Base-by-base conservation (phyloP, 1,284 basidiomycete genomes). In the Testicularia cyperi region DNA sequence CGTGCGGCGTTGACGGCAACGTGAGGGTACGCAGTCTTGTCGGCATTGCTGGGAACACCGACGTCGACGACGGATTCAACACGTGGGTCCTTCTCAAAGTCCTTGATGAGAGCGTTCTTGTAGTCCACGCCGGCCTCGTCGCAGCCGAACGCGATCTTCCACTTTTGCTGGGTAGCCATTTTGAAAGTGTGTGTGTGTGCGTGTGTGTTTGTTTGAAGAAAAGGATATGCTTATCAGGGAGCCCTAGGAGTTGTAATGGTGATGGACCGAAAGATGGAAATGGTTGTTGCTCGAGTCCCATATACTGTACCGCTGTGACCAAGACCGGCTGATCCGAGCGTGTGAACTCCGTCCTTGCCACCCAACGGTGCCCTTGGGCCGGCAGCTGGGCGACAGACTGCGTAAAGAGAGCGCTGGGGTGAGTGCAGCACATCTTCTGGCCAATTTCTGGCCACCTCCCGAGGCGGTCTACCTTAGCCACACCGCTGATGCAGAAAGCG, bases 1-100 rank as follows among this genome's bases (percentile, higher is more conserved):
- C 72, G 65, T 4, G 78, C 79, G 0, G 78, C 79, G 15, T 70
- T 77, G 33, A 80, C 76, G 10, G 78, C 79, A 14, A 79, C 72
- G 57, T 78, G 77, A 0, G 79, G 79, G 56, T 80, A 80, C 10
- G 78, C 77, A 10, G 78, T 80, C 64, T 71, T 69, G 60, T 71
- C 68, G 2, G 64, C 44, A 26, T 46, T 61, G 56, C 38, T 44
- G 22, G 55, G 56, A 9, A 69, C 68, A 22, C 68, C 68, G 14
- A 71, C 66, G 32, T 71, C 68, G 23, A 61, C 28, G 39, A 71
- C 61, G 6, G 43, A 55, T 23, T 47, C 53, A 18, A 71, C 68
- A 6, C 67, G 68, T 18, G 66, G 61, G 18, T 71, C 68, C 19
- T 34, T 25, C 34, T 71, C 31, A 34, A 71, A 54, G 25, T 69